Conservation (phyloP, 257 asterid species). For the Fraxinus pennsylvanica region DNA sequence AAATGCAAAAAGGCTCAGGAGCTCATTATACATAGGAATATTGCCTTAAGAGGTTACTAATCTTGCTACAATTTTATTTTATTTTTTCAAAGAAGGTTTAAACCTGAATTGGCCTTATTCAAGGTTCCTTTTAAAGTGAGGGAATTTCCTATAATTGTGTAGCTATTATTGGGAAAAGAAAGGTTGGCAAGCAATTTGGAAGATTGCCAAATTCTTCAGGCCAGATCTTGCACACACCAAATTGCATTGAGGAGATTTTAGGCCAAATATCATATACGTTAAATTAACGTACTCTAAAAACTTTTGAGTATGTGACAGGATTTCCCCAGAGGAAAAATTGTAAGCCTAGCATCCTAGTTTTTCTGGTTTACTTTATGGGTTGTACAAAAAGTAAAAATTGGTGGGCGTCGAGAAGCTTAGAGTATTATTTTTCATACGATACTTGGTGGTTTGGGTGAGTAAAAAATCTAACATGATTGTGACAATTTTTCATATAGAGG, state of each 20-base stretch:
- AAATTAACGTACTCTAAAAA: background rate
- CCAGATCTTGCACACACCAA: background rate
- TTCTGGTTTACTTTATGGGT: background rate
- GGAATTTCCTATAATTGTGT: background rate
- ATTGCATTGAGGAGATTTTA: background rate
- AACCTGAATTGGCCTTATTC: background rate
- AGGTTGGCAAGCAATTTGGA: background rate
- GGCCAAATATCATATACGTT: background rate
- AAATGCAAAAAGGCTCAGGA: background rate
- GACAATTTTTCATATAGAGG: too few species aligned
- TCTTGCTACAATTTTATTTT: background rate
- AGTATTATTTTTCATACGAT: too few species aligned
- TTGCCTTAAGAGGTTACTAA: background rate
- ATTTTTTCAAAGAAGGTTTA: background rate
- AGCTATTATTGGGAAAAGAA: background rate
- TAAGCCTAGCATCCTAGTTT: background rate
- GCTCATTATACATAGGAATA: background rate
- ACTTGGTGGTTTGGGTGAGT: too few species aligned
- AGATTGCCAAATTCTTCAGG: background rate
- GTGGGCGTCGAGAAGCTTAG: too few species aligned
- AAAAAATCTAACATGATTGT: too few species aligned
- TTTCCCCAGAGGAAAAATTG: background rate
- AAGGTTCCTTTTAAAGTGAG: background rate
- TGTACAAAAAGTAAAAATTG: background rate
- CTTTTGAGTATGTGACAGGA: background rate